Conservation (phyloP, 768 basidiomycete genomes). For the Amanita pallidorosea region DNA sequence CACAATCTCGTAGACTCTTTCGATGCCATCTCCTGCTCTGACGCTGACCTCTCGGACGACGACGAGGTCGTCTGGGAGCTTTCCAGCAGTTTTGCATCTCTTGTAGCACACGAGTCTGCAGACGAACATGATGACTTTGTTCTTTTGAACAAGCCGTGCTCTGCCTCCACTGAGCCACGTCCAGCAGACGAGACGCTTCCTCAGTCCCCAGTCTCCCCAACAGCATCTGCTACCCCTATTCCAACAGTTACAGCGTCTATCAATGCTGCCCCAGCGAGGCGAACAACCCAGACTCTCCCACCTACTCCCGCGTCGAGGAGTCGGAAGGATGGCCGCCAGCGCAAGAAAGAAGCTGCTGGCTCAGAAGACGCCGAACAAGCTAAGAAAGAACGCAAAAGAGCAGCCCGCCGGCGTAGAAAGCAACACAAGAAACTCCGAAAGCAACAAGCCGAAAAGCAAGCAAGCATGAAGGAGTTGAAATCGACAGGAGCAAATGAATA, state of each 20-base stretch:
- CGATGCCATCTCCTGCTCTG: neutral
- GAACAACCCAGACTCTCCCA: neutral
- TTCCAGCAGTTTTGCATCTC: constrained; percentile 21
- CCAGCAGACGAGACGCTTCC: neutral
- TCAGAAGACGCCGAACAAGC: neutral
- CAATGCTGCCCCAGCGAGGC: neutral
- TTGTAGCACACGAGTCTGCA: constrained; percentile 13
- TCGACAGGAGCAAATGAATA: constrained; percentile 21
- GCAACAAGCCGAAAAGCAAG: neutral
- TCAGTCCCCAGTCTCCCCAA: neutral
- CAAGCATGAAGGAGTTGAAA: neutral
- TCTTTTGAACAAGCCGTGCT: constrained; percentile 25
- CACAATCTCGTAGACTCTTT: neutral
- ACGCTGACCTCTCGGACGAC: constrained; percentile 31
- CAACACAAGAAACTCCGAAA: neutral
- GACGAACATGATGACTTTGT: constrained; percentile 40
- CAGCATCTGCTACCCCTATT: neutral
- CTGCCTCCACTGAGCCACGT: neutral
- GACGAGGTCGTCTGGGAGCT: constrained; percentile 47
- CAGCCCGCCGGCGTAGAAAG: neutral
- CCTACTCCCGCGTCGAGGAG: neutral
- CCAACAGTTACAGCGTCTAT: neutral
- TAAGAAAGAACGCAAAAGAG: neutral
- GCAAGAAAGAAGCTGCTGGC: neutral
- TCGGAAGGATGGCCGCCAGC: neutral